Conservation (phyloP, 73 alveolate species). For the Paramecium caudatum region DNA sequence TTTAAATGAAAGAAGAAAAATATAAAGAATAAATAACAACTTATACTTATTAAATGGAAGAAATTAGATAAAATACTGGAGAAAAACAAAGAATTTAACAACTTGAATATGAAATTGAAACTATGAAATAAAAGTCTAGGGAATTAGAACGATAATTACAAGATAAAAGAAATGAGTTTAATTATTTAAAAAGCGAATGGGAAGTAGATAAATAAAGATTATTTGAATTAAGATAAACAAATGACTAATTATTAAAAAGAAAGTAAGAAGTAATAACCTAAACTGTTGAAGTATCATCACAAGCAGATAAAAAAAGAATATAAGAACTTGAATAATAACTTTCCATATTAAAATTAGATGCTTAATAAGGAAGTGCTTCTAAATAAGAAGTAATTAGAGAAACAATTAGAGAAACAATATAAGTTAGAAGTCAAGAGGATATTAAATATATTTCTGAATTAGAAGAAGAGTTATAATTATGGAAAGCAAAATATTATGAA, state of each 20-base stretch:
- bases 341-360: not conserved
- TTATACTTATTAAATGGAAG: not conserved
- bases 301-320: not conserved
- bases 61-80: not conserved
- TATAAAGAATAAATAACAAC: conserved; percentile 19
- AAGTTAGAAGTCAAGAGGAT: not conserved
- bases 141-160: conserved; percentile 16
- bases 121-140: not conserved
- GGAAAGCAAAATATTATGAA: conserved; percentile 25
- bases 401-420: conserved; percentile 26
- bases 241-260: not conserved
- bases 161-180: conserved; percentile 29
- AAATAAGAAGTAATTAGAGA: conserved; percentile 56
- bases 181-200: conserved; percentile 29
- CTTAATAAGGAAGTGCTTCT: not conserved
- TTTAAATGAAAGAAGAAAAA: not conserved
- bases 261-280: not conserved
- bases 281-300: conserved; percentile 10
- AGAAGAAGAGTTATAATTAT: not conserved
- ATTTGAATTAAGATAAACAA: not conserved
- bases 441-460: not conserved
- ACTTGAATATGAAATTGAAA: conserved; percentile 35
- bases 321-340: not conserved
- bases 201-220: conserved; percentile 23
- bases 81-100: not conserved